Evolutionary conservation across 2,329 filamentous ascomycete genomes (phyloP).

Genomic region (Zarea fungicola): DNA sequence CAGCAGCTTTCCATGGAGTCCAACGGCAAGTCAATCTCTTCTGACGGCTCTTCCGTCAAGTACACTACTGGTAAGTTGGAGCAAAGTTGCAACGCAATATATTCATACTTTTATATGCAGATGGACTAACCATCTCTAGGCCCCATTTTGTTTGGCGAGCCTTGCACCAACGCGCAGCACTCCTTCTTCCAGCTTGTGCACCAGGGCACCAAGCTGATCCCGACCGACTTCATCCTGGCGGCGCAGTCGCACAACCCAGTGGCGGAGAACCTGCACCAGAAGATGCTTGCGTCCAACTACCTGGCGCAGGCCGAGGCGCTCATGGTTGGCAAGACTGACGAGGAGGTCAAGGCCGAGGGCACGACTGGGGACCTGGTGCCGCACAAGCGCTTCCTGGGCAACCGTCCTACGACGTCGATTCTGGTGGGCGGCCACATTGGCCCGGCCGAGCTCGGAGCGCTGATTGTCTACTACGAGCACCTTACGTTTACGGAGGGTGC

Average conservation of each 20-base stretch:
- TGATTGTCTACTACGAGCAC: slow-evolving; percentile 99
- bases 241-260: slow-evolving; percentile 96
- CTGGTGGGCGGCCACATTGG: slow-evolving; percentile 87
- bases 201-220: slow-evolving; percentile 98
- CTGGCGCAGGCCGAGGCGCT: slow-evolving; percentile 83
- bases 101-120: too few relatives aligned
- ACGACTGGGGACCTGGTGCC: slow-evolving; percentile 71
- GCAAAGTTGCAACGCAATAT: background rate
- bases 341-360: slow-evolving; percentile 72
- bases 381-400: slow-evolving; percentile 99
- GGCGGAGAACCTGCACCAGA: slow-evolving; percentile 88
- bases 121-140: slow-evolving; percentile 37
- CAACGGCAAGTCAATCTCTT: slow-evolving; percentile 94
- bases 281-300: slow-evolving; percentile 91
- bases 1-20: slow-evolving; percentile 99
- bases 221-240: slow-evolving; percentile 94
- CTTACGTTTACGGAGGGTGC: slow-evolving; percentile 96
- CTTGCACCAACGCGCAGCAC: slow-evolving; percentile 98
- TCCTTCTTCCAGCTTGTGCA: slow-evolving; percentile 99
- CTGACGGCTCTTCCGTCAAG: slow-evolving; percentile 83
- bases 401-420: slow-evolving; percentile 94
- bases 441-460: slow-evolving; percentile 82
- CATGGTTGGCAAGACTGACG: slow-evolving; percentile 84
- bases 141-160: slow-evolving; percentile 93
- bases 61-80: slow-evolving; percentile 73